Evolutionary conservation across 257 asterid species (phyloP).

Genomic region (Penstemon davidsonii): DNA sequence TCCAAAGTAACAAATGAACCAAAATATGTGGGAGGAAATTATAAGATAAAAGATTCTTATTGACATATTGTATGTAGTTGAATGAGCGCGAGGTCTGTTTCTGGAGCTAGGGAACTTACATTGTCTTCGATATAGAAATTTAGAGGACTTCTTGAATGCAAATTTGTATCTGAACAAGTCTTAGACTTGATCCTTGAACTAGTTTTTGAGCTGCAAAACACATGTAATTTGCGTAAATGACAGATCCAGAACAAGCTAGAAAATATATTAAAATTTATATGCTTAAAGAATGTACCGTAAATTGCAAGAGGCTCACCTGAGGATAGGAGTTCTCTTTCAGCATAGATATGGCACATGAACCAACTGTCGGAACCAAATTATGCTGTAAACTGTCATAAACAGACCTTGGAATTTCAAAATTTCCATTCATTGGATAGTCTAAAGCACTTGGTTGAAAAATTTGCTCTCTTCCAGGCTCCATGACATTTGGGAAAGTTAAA

Average conservation of each 20-base stretch:
- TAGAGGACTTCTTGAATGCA: constrained; percentile 20
- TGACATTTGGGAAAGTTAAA: constrained; percentile 47
- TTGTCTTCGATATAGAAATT: constrained; percentile 12
- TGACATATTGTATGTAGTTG: too few relatives aligned
- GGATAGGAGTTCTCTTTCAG: constrained; percentile 51
- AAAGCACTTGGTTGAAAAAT: constrained; percentile 45
- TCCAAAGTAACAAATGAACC: background rate
- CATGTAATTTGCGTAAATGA: constrained; percentile 16
- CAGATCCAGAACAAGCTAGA: background rate
- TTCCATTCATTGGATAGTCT: constrained; percentile 55
- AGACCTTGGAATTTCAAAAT: constrained; percentile 57
- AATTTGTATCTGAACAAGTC: constrained; percentile 1
- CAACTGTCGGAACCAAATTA: constrained; percentile 46
- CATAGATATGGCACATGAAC: constrained; percentile 44
- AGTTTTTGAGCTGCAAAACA: constrained; percentile 49
- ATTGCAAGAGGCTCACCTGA: constrained; percentile 43
- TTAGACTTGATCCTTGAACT: constrained; percentile 9
- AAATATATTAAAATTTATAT: background rate
- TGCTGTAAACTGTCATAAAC: constrained; percentile 41
- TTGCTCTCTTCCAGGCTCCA: constrained; percentile 48
- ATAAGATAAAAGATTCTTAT: background rate
- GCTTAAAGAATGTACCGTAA: background rate
- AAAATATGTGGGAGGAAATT: constrained; percentile 21
- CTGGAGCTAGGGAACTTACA: constrained; percentile 17
- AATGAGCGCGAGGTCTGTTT: background rate